Conservation (phyloP, 306 rosid species). For the Quercus wislizeni region DNA sequence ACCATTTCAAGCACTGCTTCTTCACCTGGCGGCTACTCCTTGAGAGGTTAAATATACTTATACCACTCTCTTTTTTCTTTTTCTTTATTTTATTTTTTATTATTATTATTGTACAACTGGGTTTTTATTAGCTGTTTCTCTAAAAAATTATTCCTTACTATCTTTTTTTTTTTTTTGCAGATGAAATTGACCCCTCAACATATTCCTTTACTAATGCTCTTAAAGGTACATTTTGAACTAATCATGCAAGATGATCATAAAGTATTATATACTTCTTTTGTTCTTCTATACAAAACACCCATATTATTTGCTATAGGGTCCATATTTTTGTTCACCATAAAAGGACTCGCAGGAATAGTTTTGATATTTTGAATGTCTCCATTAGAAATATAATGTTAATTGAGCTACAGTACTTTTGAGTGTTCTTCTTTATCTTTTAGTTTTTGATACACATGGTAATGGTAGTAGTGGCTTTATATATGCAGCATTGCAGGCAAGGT, state of each 20-base stretch:
- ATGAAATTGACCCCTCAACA: conserved; percentile 91
- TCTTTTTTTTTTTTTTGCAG: conserved; percentile 35
- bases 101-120: neutral
- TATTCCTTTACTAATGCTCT: conserved; percentile 88
- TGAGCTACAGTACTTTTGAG: too few species aligned
- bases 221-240: conserved; percentile 44
- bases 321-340: too few species aligned
- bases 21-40: conserved; percentile 85
- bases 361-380: too few species aligned
- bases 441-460: conserved; percentile 1
- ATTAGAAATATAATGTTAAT: too few species aligned
- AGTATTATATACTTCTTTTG: neutral
- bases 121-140: neutral
- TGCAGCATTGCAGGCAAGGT: conserved; percentile 86
- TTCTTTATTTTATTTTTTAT: neutral
- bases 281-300: neutral
- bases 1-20: conserved; percentile 88
- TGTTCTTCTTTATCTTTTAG: neutral
- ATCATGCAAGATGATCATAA: too few species aligned
- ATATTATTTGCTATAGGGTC: too few species aligned
- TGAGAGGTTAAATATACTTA: conserved; percentile 46
- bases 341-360: too few species aligned
- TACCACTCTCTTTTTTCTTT: too few species aligned
- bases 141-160: neutral
- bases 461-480: conserved; percentile 8